These are phyloP conservation scores for Apophysomyces sp. DNA, from an alignment of 371 early-diverging fungal genomes.

Conservation along the genomic window DNA sequence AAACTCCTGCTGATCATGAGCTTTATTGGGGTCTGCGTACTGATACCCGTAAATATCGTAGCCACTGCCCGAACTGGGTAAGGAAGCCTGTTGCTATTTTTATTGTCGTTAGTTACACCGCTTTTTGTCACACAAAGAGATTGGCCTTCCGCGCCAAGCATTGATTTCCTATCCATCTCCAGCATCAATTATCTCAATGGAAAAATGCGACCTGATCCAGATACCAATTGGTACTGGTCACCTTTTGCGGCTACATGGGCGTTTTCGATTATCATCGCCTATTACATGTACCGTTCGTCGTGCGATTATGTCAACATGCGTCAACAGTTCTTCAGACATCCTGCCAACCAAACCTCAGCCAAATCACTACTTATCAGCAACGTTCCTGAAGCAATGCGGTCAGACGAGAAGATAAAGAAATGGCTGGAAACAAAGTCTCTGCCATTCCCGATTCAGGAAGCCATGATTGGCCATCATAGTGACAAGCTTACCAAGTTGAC, in stretches of 20 bases:
- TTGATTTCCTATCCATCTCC: conserved; percentile 29
- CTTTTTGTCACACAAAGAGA: conserved; percentile 14
- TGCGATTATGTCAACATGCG: conserved; percentile 60
- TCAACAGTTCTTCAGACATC: conserved; percentile 58
- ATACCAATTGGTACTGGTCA: conserved; percentile 60
- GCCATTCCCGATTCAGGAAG: conserved; percentile 52
- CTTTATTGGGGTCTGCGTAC: conserved; percentile 53
- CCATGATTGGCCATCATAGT: conserved; percentile 72
- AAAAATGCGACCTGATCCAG: conserved; percentile 5
- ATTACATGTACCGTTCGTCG: conserved; percentile 57
- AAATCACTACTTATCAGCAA: conserved; percentile 73
- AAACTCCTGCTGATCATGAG: conserved; percentile 52
- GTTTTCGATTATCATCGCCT: conserved; percentile 55
- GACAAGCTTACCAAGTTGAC: conserved; percentile 67
- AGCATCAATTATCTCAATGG: conserved; percentile 24
- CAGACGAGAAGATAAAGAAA: conserved; percentile 48
- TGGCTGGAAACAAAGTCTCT: conserved; percentile 50
- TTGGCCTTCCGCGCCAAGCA: conserved; percentile 26
- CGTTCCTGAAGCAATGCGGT: conserved; percentile 60
- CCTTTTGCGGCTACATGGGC: conserved; percentile 65
- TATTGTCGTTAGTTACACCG: not conserved
- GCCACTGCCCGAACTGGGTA: conserved; percentile 43
- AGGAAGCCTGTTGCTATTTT: conserved; percentile 2
- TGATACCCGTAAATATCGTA: conserved; percentile 61
- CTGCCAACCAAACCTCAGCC: conserved; percentile 54